These are phyloP conservation scores for Fagus sylvatica DNA, from an alignment of 306 rosid genomes.

Conservation along the genomic window DNA sequence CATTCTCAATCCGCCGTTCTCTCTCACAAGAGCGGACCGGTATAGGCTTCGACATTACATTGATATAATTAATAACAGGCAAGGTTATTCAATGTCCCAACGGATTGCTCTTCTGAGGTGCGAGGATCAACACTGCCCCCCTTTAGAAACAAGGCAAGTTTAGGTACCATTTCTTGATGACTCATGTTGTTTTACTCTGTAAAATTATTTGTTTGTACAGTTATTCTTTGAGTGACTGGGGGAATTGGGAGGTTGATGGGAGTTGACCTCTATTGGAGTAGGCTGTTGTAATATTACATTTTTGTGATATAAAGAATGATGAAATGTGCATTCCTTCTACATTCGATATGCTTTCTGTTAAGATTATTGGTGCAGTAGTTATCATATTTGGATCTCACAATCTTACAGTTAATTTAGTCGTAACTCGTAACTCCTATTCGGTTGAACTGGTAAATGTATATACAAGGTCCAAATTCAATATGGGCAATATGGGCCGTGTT, in stretches of 20 bases:
- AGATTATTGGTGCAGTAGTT: background rate
- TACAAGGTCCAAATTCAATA: no score
- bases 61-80: constrained; percentile 73
- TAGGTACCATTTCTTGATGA: constrained; percentile 23
- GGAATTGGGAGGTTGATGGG: constrained; percentile 45
- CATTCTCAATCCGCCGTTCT: constrained; percentile 87
- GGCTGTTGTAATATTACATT: constrained; percentile 42
- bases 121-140: constrained; percentile 55
- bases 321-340: constrained; percentile 39
- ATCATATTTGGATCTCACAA: background rate
- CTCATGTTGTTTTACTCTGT: constrained; percentile 28
- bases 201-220: constrained; percentile 74
- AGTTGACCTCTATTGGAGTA: constrained; percentile 27
- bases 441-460: background rate
- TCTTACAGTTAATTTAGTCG: background rate
- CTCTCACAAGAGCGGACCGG: constrained; percentile 81
- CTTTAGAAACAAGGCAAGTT: constrained; percentile 40
- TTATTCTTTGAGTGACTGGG: constrained; percentile 68
- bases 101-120: constrained; percentile 59
- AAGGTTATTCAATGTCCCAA: constrained; percentile 80
- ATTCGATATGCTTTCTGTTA: background rate
- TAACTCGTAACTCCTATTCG: background rate
- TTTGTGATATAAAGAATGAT: constrained; percentile 47
- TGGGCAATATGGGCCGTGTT: no score
- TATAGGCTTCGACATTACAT: constrained; percentile 83